Evolutionary conservation across 2,329 filamentous ascomycete genomes (phyloP).

Genomic region (Aaosphaeria pasadenensis): DNA sequence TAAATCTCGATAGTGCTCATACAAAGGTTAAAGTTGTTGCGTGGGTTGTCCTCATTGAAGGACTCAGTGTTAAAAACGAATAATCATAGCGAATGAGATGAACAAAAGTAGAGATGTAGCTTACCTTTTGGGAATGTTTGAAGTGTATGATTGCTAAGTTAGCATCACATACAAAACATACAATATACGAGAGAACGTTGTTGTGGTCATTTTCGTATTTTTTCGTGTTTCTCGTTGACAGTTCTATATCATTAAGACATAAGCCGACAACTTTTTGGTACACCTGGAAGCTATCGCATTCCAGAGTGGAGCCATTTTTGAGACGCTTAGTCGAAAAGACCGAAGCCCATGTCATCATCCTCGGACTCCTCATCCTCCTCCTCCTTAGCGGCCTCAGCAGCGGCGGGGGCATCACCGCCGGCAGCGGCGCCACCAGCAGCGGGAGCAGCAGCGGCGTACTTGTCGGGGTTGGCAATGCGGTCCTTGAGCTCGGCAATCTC

Average conservation of each 20-base stretch:
- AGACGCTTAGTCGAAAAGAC: slow-evolving; percentile 51
- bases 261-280: slow-evolving; percentile 8
- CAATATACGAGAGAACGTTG: slow-evolving; percentile 2
- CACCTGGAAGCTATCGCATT: neutral
- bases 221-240: slow-evolving; percentile 18
- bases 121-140: slow-evolving; percentile 29
- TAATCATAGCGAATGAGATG: slow-evolving; percentile 53
- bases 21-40: slow-evolving; percentile 73
- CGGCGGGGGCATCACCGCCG: slow-evolving; percentile 45
- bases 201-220: slow-evolving; percentile 32
- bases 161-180: slow-evolving; percentile 20
- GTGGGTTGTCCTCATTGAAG: slow-evolving; percentile 57
- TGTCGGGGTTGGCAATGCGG: slow-evolving; percentile 97
- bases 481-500: slow-evolving; percentile 98
- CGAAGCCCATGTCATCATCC: slow-evolving; percentile 54
- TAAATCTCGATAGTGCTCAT: slow-evolving; percentile 44
- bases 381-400: slow-evolving; percentile 51
- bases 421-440: slow-evolving; percentile 54
- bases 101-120: slow-evolving; percentile 15
- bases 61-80: slow-evolving; percentile 64
- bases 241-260: slow-evolving; percentile 30
- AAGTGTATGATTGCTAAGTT: neutral
- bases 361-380: slow-evolving; percentile 58
- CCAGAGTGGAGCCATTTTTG: slow-evolving; percentile 12
- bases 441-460: slow-evolving; percentile 83